phyloP scores from a whole-genome alignment of 805 yeast genomes.

The Hyphopichia homilentoma region DNA sequence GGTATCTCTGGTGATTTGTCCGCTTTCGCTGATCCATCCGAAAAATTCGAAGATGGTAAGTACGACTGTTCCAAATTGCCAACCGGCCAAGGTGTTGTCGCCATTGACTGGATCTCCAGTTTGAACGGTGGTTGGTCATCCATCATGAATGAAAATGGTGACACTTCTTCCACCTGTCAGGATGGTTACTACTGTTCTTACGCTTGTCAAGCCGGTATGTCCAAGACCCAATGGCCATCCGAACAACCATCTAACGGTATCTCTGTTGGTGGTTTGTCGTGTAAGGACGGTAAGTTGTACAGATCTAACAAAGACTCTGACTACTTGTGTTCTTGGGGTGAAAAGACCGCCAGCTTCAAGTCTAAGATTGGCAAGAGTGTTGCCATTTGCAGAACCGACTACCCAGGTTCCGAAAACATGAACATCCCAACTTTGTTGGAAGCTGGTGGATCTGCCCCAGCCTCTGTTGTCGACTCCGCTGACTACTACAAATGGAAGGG shows the following conservation, averaged over 20 bases:
- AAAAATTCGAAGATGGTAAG: conserved; percentile 65
- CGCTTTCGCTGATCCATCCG: conserved; percentile 46
- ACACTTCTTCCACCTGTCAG: conserved; percentile 45
- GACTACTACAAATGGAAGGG: conserved; percentile 63
- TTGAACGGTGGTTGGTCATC: conserved; percentile 42
- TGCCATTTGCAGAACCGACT: conserved; percentile 74
- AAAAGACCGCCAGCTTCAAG: conserved; percentile 49
- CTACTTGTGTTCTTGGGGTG: conserved; percentile 66
- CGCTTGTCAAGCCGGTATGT: conserved; percentile 77
- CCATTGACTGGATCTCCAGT: conserved; percentile 35
- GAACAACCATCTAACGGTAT: conserved; percentile 65
- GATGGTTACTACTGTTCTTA: conserved; percentile 74
- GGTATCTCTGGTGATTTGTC: conserved; percentile 50
- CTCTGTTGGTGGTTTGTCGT: conserved; percentile 67
- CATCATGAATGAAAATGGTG: conserved; percentile 46
- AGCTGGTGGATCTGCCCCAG: conserved; percentile 48
- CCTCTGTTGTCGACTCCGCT: conserved; percentile 59
- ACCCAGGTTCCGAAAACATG: conserved; percentile 83
- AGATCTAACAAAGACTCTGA: conserved; percentile 49
- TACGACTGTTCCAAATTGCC: conserved; percentile 68
- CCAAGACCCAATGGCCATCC: conserved; percentile 77
- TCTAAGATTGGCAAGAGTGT: conserved; percentile 49
- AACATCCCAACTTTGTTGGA: conserved; percentile 63
- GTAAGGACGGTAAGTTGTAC: conserved; percentile 61
- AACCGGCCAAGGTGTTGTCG: conserved; percentile 67